These are phyloP conservation scores for Zelopaecilomyces penicillatus DNA, from an alignment of 2,329 filamentous ascomycete species.

Conservation along the genomic window DNA sequence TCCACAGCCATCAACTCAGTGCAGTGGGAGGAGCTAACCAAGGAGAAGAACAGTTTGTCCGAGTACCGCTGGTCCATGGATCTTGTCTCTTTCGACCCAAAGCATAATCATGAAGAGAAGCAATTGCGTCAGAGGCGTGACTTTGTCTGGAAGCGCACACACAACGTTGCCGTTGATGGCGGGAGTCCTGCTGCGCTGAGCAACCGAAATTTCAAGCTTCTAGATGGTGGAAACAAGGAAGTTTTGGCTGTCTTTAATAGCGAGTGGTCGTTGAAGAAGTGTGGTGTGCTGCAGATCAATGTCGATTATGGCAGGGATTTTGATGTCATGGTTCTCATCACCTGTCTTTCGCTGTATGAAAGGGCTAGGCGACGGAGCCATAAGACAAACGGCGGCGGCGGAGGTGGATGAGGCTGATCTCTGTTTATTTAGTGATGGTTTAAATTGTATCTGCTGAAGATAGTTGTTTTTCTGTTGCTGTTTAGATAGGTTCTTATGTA, in stretches of 20 bases:
- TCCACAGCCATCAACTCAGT: not conserved
- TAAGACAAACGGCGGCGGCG: not conserved
- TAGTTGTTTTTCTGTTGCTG: no score
- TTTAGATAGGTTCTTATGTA: no score
- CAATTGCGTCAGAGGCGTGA: not conserved
- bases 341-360: conserved; percentile 10
- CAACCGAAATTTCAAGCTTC: conserved; percentile 8
- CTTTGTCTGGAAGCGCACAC: conserved; percentile 10
- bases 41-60: conserved; percentile 1
- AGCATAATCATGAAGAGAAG: not conserved
- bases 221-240: conserved; percentile 4
- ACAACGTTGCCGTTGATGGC: conserved; percentile 5
- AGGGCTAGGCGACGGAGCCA: not conserved
- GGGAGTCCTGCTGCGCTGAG: not conserved
- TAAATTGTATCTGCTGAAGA: no score
- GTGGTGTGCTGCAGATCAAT: conserved; percentile 10
- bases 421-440: not conserved
- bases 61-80: conserved; percentile 4
- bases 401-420: not conserved
- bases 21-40: conserved; percentile 10
- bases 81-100: not conserved
- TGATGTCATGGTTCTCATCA: conserved; percentile 8
- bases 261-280: conserved; percentile 2
- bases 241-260: conserved; percentile 10
- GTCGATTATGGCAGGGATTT: conserved; percentile 8